Conservation (phyloP, 2,329 filamentous ascomycete genomes). For the Sporothrix dimorphospora region DNA sequence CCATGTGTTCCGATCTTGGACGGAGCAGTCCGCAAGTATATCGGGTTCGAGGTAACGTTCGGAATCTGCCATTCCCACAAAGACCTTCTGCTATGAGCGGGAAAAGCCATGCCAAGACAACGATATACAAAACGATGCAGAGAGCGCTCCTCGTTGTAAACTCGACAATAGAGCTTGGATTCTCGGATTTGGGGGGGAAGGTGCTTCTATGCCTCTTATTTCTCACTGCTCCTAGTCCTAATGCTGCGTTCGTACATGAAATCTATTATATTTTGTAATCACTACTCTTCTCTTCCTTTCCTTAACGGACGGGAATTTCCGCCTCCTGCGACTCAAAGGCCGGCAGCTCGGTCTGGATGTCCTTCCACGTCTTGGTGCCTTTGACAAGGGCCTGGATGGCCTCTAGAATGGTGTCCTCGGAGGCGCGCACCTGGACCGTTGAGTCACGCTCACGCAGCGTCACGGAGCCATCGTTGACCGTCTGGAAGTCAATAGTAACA, state of each 20-base stretch:
- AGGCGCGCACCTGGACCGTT: slow-evolving; percentile 85
- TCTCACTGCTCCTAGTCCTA: background rate
- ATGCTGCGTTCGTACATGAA: background rate
- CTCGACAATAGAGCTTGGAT: background rate
- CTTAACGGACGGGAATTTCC: slow-evolving; percentile 30
- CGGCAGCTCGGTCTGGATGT: slow-evolving; percentile 77
- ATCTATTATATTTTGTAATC: background rate
- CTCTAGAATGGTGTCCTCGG: slow-evolving; percentile 75
- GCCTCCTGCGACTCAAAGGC: slow-evolving; percentile 79
- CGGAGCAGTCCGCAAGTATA: no score
- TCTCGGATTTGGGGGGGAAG: background rate
- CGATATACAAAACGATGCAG: background rate
- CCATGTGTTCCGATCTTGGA: background rate
- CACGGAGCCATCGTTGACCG: slow-evolving; percentile 80
- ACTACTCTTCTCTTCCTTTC: background rate
- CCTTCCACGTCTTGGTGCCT: slow-evolving; percentile 61
- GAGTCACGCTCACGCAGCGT: slow-evolving; percentile 90
- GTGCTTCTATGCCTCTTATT: background rate
- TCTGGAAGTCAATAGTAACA: slow-evolving; percentile 96
- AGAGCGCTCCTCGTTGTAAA: no score
- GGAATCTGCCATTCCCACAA: no score
- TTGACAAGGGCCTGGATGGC: slow-evolving; percentile 63
- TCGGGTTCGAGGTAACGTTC: no score
- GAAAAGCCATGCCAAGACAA: no score
- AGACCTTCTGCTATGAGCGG: no score